A percentile compares a stretch with the other conserved stretches of the same genome.
These are phyloP conservation scores for Chionographis japonica DNA, from an alignment of 106 monocot species.

Conservation along the genomic window DNA sequence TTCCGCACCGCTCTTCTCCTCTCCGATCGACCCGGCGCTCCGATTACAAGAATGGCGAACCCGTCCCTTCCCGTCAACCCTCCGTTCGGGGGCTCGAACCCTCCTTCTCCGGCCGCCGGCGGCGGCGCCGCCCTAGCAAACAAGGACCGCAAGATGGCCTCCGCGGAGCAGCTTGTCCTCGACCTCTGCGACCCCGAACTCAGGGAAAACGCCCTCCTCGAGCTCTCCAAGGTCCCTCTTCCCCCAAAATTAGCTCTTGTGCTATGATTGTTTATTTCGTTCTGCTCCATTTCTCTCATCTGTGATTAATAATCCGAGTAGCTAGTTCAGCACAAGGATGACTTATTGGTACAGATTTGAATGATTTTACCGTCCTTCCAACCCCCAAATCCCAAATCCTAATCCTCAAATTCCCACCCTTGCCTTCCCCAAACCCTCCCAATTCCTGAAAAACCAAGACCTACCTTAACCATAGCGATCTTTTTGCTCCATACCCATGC, in stretches of 20 bases:
- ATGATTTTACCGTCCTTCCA: too few relatives aligned
- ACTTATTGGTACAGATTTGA: too few relatives aligned
- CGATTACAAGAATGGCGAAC: conserved; percentile 2
- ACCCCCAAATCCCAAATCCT: too few relatives aligned
- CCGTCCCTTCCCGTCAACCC: conserved; percentile 34
- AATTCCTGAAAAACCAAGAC: too few relatives aligned
- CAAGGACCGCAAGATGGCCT: conserved; percentile 76
- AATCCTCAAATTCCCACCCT: too few relatives aligned
- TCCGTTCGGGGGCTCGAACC: conserved; percentile 7
- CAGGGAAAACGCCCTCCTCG: conserved; percentile 88
- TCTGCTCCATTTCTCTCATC: background rate
- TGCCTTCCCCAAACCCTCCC: too few relatives aligned
- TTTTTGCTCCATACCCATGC: too few relatives aligned
- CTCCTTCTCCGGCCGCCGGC: conserved; percentile 7
- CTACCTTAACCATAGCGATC: too few relatives aligned
- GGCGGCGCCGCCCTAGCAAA: conserved; percentile 15
- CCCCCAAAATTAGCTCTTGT: background rate
- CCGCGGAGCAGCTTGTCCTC: conserved; percentile 87
- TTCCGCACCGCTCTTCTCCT: too few relatives aligned
- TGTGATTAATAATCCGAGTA: too few relatives aligned
- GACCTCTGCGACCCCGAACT: conserved; percentile 87
- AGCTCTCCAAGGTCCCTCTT: conserved; percentile 79
- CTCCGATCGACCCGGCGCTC: too few relatives aligned
- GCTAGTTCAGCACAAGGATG: too few relatives aligned
- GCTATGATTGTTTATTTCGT: conserved; percentile 5